A percentile compares a stretch with the other conserved stretches of the same genome.
Evolutionary conservation across 2,329 filamentous ascomycete genomes (phyloP).

Genomic region (Exophiala sp.): DNA sequence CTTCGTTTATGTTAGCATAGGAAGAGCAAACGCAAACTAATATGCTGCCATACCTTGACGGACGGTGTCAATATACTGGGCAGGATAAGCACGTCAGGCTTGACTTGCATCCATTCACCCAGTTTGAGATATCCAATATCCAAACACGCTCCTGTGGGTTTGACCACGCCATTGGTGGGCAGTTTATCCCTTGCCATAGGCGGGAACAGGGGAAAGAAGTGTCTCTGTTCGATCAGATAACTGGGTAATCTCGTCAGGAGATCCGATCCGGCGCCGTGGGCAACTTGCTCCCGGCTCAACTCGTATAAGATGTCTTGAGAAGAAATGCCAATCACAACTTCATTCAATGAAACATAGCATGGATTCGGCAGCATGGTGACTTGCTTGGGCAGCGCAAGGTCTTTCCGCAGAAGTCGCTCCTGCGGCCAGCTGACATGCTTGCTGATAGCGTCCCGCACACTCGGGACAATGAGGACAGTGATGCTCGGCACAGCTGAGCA

Average conservation of each 20-base stretch:
- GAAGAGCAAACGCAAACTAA: not conserved
- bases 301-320: conserved; percentile 81
- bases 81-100: conserved; percentile 75
- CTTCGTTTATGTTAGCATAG: conserved; percentile 43
- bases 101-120: conserved; percentile 80
- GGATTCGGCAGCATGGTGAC: conserved; percentile 80
- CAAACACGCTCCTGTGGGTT: conserved; percentile 67
- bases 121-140: conserved; percentile 81
- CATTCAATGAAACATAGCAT: conserved; percentile 82
- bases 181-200: conserved; percentile 63
- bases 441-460: conserved; percentile 71
- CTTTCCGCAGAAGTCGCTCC: conserved; percentile 61
- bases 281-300: conserved; percentile 66
- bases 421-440: conserved; percentile 85
- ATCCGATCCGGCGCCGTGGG: conserved; percentile 51
- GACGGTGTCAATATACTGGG: conserved; percentile 81
- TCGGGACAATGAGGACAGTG: conserved; percentile 76
- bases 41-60: conserved; percentile 64
- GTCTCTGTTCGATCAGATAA: conserved; percentile 80
- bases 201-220: conserved; percentile 86
- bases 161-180: conserved; percentile 58
- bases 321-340: conserved; percentile 73
- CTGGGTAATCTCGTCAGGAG: conserved; percentile 65
- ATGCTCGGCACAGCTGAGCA: conserved; percentile 65
- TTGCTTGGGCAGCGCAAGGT: conserved; percentile 71